These are phyloP conservation scores for Penicillium cosmopolitanum DNA, from an alignment of 495 filamentous ascomycete genomes.

Conservation along the genomic window DNA sequence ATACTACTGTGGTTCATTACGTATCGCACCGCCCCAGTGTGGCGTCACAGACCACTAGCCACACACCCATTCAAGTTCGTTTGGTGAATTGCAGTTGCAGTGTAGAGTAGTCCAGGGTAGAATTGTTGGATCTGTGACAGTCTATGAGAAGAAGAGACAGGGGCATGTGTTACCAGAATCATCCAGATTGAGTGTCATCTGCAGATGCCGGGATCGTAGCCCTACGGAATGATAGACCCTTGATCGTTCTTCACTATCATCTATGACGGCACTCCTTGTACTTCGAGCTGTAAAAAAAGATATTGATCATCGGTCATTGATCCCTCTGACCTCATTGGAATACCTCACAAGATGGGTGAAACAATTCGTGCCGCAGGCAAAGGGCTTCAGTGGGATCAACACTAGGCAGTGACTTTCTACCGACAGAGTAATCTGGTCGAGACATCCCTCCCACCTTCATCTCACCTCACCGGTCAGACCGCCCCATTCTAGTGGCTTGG, in stretches of 20 bases:
- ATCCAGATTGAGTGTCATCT: no score
- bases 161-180: no score
- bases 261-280: no score
- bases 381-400: not conserved
- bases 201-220: no score
- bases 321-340: not conserved
- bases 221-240: no score
- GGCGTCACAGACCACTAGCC: not conserved
- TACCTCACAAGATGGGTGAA: not conserved
- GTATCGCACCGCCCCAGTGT: not conserved
- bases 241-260: no score
- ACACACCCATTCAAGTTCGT: not conserved
- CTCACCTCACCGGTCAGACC: slow-evolving; percentile 2
- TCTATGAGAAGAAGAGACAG: no score
- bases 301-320: not conserved
- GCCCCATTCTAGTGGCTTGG: slow-evolving; percentile 1
- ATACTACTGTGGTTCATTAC: not conserved
- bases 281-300: no score
- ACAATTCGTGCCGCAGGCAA: not conserved
- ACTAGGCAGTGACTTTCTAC: slow-evolving; percentile 1
- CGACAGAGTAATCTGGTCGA: not conserved
- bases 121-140: no score
- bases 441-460: slow-evolving; percentile 5
- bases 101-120: no score
- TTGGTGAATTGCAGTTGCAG: no score